Evolutionary conservation across 345 rosid genomes (phyloP).

Genomic region (Punica granatum): DNA sequence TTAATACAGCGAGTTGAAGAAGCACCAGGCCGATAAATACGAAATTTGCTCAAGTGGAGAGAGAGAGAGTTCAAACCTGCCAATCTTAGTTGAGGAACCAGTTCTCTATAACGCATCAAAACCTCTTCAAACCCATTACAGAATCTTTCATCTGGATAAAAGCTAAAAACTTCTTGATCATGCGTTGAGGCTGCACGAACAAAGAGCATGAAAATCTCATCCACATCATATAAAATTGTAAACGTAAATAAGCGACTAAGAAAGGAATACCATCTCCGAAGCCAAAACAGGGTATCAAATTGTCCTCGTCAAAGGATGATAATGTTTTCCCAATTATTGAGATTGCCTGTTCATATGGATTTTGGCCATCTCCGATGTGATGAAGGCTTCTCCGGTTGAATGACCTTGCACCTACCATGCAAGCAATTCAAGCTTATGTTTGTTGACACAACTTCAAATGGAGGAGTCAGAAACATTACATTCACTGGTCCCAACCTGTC

Average conservation of each 20-base stretch:
- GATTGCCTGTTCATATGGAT: conserved; percentile 45
- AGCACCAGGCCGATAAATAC: not conserved
- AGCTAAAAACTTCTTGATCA: conserved; percentile 45
- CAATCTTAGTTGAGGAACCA: conserved; percentile 38
- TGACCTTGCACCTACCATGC: conserved; percentile 30
- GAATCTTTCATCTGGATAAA: conserved; percentile 31
- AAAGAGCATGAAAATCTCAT: conserved; percentile 1
- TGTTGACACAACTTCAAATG: not conserved
- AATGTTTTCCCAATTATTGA: conserved; percentile 41
- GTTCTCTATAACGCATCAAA: conserved; percentile 30
- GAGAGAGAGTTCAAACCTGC: conserved; percentile 19
- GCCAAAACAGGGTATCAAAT: conserved; percentile 43
- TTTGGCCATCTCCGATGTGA: conserved; percentile 30
- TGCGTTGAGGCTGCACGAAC: conserved; percentile 38
- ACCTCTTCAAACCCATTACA: conserved; percentile 50
- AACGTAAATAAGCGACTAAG: not conserved
- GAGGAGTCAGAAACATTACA: not conserved
- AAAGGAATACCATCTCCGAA: conserved; percentile 43
- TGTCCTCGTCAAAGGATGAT: conserved; percentile 44
- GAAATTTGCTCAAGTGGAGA: not conserved
- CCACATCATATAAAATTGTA: not conserved
- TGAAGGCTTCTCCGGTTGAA: conserved; percentile 34
- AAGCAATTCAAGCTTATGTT: not conserved
- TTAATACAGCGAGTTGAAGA: too few species aligned
- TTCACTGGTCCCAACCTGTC: conserved; percentile 43